Base-by-base conservation (phyloP, 1,139 yeast species). In the Candida frijolesensis region DNA sequence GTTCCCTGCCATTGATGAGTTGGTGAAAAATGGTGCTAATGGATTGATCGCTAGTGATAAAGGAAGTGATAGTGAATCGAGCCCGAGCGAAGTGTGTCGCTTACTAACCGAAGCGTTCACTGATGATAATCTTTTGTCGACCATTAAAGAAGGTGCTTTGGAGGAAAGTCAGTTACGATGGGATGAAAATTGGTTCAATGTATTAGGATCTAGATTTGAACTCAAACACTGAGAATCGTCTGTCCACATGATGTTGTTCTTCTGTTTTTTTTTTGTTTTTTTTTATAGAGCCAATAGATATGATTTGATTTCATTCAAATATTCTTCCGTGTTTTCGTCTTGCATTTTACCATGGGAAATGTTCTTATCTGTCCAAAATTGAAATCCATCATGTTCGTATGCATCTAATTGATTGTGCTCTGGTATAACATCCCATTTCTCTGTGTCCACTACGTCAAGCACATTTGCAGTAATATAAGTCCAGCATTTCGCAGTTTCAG, bases 1-100 rank as follows among this genome's bases (percentile, higher is more conserved):
- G 39, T 94, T 89, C 64, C 84, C 87, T 0, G 95, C 96, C 8
- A 77, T 88, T 19, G 71, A 71, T 9, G 94, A 87, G 59, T 65
- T 87, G 47, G 87, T 87, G 2, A 65, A 71, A 45, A 67, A 78
- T 42, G 68, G 67, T 0, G 61, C 60, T 1, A 80, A 82, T 57
- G 87, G 85, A 10, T 57, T 76, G 41, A 59, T 80, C 1, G 63
- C 78, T 32, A 59, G 61, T 5, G 54, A 58, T 18, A 56, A 69
- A 45, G 11, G 64, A 60, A 8, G 15, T 4, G n/a, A 7, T 22
- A 33, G 79, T 0, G 73, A 72, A 46, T 65, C 80, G 1, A 60
- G 69, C 11, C 65, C 80, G 1, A 60, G 69, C 11, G 84, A 82
- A 50, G 67, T 92, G 60, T 78, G 76, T 48, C 73, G 76, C 22